Base-by-base conservation (phyloP, 306 rosid genomes). In the Vigna nakashimae region DNA sequence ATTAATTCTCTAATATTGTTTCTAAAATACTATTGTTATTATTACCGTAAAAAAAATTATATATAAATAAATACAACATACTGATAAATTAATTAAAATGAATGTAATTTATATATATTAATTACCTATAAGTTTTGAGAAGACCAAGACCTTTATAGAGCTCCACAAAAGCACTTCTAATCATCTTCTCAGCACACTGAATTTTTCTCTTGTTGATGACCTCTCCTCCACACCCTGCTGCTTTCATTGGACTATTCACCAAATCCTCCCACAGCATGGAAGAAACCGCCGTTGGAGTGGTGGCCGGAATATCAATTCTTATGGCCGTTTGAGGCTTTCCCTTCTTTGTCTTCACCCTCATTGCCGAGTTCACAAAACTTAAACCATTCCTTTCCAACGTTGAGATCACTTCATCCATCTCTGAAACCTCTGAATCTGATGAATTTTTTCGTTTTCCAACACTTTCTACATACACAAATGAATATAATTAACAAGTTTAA, bases 241-340 rank as follows among this genome's bases (percentile, higher is more conserved):
- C 91, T 75, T 85, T 91, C 28, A 84, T 85, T 1, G 97, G 91
- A 70, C 73, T 80, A 24, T 86, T 95, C 4, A 92, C 85, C 7
- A 95, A 40, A 85, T 95, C 99, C 67, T 95, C 98, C 97, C 90
- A 91, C 36, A 92, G 69, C 91, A 84, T 81, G 1, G 90, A 84
- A 15, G 95, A 86, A 12, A 84, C 82, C 1, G 93, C 88, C 0
- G 91, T 73, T 0, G 97, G 95, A 0, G 91, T 85, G 1, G 87
- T 88, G n/a, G 88, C 85, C 1, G 95, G 95, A 87, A 85, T 86
- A 58, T 91, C 96, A 0, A 92, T 88, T 63, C 93, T 88, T 75
- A 87, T 64, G 4, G 90, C 88, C 90, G 80, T 80, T 13, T 81
- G 91, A 0, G 91, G 91, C 58, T 92, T 95, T 22, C 96, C 97